Base-by-base conservation (phyloP, 441 rosid genomes). In the Brassica hybrid region DNA sequence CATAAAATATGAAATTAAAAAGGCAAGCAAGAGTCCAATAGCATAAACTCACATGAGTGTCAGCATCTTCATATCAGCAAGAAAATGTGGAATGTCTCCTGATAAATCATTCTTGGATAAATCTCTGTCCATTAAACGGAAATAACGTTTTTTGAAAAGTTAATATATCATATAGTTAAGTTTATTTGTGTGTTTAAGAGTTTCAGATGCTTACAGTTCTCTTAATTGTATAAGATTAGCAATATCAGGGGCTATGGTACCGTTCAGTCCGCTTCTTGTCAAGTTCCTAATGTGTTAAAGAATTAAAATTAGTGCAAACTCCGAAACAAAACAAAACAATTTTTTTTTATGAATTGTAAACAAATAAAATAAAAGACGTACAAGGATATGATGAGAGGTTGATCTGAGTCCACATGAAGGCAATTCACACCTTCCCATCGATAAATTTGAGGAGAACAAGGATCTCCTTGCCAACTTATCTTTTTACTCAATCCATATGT, bases 361-460 rank as follows among this genome's bases (percentile, higher is more conserved):
- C 56, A 50, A 14, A 50, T 50, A 4, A 48, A 27, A 48, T 4
- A 82, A 27, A 69, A 79, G 14, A 48, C 87, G 73, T 67, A 84
- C 88, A 87, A 72, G 1, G 86, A 77, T 45, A 65, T 69, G 64
- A 85, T 85, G 25, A 63, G 75, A 0, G 81, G 69, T 27, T 77
- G 34, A 0, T 81, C 78, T 19, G 74, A 68, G 30, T 56, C 50
- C 0, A 64, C 13, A 59, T 82, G 75, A 36, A 74, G 80, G 18
- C 86, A 87, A 3, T 75, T 48, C 0, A 87, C 4, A 12, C 85
- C 86, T 9, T 68, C 71, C 91, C 91, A 87, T 1, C 54, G 52
- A 50, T 45, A 81, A 0, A 10, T 0, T 18, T 58, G 70, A 69
- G 84, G 84, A 69, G n/a, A 17, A 69, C 84, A 81, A 8, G 84